Conservation (phyloP, 2,329 filamentous ascomycete species). For the Pyricularia pennisetigena region DNA sequence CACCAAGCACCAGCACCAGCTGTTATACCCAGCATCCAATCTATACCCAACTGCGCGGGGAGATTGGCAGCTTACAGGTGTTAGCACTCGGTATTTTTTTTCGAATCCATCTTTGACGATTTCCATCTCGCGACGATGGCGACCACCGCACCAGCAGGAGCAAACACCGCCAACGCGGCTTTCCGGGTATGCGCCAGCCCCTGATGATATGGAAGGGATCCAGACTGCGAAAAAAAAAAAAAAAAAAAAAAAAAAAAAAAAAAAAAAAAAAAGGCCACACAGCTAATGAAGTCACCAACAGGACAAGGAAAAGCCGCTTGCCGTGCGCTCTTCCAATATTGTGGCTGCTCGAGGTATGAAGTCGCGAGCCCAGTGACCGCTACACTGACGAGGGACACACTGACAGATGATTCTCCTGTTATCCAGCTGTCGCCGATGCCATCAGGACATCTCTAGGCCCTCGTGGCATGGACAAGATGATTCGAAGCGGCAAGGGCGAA, state of each 20-base stretch:
- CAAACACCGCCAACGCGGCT: constrained; percentile 37
- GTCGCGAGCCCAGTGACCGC: background rate
- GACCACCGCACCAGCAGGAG: constrained; percentile 32
- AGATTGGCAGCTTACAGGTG: background rate
- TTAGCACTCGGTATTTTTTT: background rate
- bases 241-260: too few species aligned
- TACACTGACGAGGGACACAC: background rate
- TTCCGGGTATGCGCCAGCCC: constrained; percentile 38
- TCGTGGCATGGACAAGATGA: constrained; percentile 99
- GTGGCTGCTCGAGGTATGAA: constrained; percentile 81
- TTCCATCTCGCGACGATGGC: constrained; percentile 23
- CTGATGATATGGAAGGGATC: constrained; percentile 16
- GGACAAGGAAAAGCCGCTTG: constrained; percentile 97
- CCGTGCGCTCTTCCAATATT: constrained; percentile 93
- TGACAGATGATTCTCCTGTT: constrained; percentile 17
- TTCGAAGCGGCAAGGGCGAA: constrained; percentile 90
- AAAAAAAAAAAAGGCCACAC: constrained; percentile 2
- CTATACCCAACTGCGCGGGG: background rate
- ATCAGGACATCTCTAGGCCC: constrained; percentile 94
- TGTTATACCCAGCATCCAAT: background rate
- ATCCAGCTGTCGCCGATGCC: constrained; percentile 83
- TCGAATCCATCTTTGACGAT: background rate
- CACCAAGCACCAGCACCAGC: background rate
- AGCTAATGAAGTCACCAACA: constrained; percentile 27
- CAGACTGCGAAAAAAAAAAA: too few species aligned